Conservation (phyloP, 148 eudicot species). For the Bassia scoparia region DNA sequence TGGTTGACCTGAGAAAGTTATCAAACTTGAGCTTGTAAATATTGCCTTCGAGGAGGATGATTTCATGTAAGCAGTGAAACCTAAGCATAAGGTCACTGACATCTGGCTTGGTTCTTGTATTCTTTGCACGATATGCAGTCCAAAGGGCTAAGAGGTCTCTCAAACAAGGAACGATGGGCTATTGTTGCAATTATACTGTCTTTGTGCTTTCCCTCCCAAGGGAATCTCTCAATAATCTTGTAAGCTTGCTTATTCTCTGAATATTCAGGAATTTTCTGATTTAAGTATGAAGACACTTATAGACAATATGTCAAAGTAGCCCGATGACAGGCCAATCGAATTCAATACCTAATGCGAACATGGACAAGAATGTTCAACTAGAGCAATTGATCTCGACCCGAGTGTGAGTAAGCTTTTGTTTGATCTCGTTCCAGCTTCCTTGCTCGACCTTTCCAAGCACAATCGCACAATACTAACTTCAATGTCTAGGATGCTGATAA, state of each 20-base stretch:
- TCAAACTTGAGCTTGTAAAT: background rate
- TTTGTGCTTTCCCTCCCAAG: conserved; percentile 98
- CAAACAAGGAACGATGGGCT: conserved; percentile 89
- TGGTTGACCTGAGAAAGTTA: conserved; percentile 65
- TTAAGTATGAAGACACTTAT: background rate
- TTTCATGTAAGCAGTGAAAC: background rate
- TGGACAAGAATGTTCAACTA: conserved; percentile 98
- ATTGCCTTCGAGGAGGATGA: background rate
- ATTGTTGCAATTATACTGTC: conserved; percentile 96
- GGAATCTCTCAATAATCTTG: conserved; percentile 94
- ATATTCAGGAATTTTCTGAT: conserved; percentile 7
- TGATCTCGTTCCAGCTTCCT: conserved; percentile 98
- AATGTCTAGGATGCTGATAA: conserved; percentile 1
- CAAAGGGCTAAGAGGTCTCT: conserved; percentile 93
- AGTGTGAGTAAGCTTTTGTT: conserved; percentile 97
- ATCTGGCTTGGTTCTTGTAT: conserved; percentile 96
- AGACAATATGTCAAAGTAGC: background rate
- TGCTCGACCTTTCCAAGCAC: conserved; percentile 74
- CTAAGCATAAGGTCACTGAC: conserved; percentile 35
- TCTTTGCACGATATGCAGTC: conserved; percentile 99
- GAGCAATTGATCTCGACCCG: conserved; percentile 91
- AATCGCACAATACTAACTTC: conserved; percentile 3
- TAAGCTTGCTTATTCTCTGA: conserved; percentile 93
- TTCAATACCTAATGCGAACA: conserved; percentile 74
- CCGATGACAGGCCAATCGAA: background rate